Conservation (phyloP, 2,329 filamentous ascomycete species). For the Ilyonectria sp. region DNA sequence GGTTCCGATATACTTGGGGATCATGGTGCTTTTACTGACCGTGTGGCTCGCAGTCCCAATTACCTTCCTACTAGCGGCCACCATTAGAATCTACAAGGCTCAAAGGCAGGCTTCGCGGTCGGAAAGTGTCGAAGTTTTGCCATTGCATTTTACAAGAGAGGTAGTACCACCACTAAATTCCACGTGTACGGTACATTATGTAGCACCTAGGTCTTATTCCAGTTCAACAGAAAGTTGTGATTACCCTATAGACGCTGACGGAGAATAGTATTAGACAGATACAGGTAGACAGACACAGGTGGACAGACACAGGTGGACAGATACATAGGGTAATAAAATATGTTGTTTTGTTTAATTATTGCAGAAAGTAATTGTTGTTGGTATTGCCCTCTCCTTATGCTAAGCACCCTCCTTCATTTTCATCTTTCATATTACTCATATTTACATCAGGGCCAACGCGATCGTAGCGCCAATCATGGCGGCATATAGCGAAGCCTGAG, state of each 20-base stretch:
- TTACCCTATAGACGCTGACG: neutral
- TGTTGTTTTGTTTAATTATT: neutral
- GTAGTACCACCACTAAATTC: too few species aligned
- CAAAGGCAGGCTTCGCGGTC: slow-evolving; percentile 33
- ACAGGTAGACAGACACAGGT: too few species aligned
- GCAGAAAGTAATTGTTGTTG: slow-evolving; percentile 2
- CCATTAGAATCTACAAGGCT: slow-evolving; percentile 27
- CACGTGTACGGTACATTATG: too few species aligned
- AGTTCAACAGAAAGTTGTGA: neutral
- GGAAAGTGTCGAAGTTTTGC: slow-evolving; percentile 20
- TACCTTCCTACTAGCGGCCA: slow-evolving; percentile 28
- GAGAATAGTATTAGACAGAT: slow-evolving; percentile 24
- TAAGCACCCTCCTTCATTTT: neutral
- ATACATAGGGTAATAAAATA: neutral
- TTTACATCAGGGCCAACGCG: slow-evolving; percentile 40
- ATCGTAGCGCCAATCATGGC: slow-evolving; percentile 31
- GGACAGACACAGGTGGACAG: neutral
- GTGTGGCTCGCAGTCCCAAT: slow-evolving; percentile 40
- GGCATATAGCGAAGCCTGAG: slow-evolving; percentile 29
- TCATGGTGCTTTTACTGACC: slow-evolving; percentile 34
- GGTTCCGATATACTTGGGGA: slow-evolving; percentile 36
- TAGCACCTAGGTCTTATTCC: too few species aligned
- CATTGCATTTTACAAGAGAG: neutral
- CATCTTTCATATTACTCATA: slow-evolving; percentile 1
- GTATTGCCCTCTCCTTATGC: neutral